phyloP scores from a whole-genome alignment of 202 grass and related monocot genomes.

The Schoenoplectus triqueter region DNA sequence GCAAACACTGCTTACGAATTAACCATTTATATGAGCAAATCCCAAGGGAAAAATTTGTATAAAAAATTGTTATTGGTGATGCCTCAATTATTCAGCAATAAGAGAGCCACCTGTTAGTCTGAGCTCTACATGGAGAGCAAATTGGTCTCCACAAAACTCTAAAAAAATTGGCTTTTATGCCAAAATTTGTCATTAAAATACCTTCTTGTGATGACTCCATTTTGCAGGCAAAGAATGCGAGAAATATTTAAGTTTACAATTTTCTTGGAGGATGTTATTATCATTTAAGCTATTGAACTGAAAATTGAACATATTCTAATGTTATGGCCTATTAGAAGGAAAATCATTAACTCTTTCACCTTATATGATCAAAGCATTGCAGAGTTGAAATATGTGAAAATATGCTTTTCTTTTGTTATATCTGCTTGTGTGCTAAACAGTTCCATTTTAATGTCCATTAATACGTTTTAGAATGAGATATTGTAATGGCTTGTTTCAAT shows the following conservation, averaged over 20 bases:
- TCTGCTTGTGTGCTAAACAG: neutral
- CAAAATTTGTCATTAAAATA: neutral
- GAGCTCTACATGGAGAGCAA: neutral
- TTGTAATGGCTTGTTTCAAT: constrained; percentile 16
- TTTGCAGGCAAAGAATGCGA: constrained; percentile 5
- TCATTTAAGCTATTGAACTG: neutral
- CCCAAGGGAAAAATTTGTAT: neutral
- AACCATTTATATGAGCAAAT: constrained; percentile 4
- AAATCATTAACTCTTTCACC: neutral
- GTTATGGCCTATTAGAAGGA: neutral
- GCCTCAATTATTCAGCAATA: neutral
- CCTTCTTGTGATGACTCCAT: neutral
- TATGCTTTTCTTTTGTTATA: neutral
- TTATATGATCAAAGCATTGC: neutral
- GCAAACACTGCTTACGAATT: neutral
- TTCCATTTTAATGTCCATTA: neutral
- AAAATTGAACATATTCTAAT: neutral
- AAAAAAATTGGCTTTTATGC: neutral
- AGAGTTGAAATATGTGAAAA: neutral
- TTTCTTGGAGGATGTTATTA: neutral
- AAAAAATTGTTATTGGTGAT: neutral
- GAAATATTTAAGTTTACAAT: neutral
- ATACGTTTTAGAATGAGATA: neutral
- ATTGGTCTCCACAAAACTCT: neutral
- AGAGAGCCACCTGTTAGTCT: neutral